phyloP scores from a whole-genome alignment of 2,329 filamentous ascomycete species.

The Diaporthe longicolla region DNA sequence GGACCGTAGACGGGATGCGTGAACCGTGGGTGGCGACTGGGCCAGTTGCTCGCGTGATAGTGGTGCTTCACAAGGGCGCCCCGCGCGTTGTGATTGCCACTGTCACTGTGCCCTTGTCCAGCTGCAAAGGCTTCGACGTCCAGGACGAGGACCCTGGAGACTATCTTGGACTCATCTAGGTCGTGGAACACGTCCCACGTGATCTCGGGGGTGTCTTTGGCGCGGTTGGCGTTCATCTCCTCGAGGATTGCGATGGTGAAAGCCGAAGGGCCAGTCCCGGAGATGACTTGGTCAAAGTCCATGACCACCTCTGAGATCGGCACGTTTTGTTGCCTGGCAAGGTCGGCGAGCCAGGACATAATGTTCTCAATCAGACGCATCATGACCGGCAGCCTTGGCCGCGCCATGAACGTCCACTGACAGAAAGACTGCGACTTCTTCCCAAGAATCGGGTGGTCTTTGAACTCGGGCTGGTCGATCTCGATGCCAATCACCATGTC shows the following conservation, averaged over 20 bases:
- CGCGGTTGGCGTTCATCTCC: slow-evolving; percentile 68
- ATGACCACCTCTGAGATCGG: slow-evolving; percentile 73
- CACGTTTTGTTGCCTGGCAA: slow-evolving; percentile 71
- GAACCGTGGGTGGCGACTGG: slow-evolving; percentile 74
- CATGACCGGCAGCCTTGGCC: slow-evolving; percentile 78
- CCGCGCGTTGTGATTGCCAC: slow-evolving; percentile 76
- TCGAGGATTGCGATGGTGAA: slow-evolving; percentile 76
- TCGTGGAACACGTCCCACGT: slow-evolving; percentile 77
- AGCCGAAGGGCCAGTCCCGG: slow-evolving; percentile 79
- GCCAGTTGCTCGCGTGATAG: slow-evolving; percentile 82
- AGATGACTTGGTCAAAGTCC: slow-evolving; percentile 81
- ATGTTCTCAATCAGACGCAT: slow-evolving; percentile 77
- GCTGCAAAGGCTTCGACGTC: slow-evolving; percentile 81
- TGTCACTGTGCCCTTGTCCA: slow-evolving; percentile 80
- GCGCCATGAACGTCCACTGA: slow-evolving; percentile 82
- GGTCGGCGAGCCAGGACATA: slow-evolving; percentile 73
- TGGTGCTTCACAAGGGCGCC: slow-evolving; percentile 80
- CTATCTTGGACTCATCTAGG: slow-evolving; percentile 74
- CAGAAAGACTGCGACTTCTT: slow-evolving; percentile 79
- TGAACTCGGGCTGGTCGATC: slow-evolving; percentile 77
- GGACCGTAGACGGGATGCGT: slow-evolving; percentile 78
- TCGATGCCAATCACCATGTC: slow-evolving; percentile 80
- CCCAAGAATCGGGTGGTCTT: slow-evolving; percentile 74
- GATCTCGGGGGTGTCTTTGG: slow-evolving; percentile 56
- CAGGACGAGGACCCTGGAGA: slow-evolving; percentile 75